Evolutionary conservation across 78 protist genomes (phyloP).

Genomic region (Polysphondylium violaceum): DNA sequence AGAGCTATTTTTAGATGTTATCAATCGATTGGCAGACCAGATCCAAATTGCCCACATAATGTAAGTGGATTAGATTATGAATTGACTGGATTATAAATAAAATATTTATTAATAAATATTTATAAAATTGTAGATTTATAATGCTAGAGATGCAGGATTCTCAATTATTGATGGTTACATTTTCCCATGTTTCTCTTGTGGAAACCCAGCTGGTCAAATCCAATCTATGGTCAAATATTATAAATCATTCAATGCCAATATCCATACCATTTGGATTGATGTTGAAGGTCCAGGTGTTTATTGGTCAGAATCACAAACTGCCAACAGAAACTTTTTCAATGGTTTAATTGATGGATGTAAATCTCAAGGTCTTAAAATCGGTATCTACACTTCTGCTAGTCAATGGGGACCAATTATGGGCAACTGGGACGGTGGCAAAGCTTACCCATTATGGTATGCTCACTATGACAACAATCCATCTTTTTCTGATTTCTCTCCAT

Average conservation of each 20-base stretch:
- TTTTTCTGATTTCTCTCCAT: slow-evolving; percentile 71
- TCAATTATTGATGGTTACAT: slow-evolving; percentile 58
- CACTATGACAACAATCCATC: slow-evolving; percentile 50
- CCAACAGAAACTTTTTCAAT: slow-evolving; percentile 39
- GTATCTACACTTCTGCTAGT: slow-evolving; percentile 69
- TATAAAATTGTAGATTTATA: slow-evolving; percentile 32
- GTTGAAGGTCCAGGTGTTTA: slow-evolving; percentile 80
- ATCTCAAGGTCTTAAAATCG: slow-evolving; percentile 40
- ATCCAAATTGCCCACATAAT: slow-evolving; percentile 30
- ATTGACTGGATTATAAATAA: too few species aligned
- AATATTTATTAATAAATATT: too few species aligned
- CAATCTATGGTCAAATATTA: background rate
- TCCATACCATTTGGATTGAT: slow-evolving; percentile 74
- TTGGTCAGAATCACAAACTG: background rate
- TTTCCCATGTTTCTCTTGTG: slow-evolving; percentile 76
- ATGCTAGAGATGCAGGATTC: slow-evolving; percentile 50
- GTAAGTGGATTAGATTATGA: too few species aligned
- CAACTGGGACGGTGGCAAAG: slow-evolving; percentile 37
- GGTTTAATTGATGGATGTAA: slow-evolving; percentile 24
- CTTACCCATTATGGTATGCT: slow-evolving; percentile 63
- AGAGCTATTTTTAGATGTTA: slow-evolving; percentile 29
- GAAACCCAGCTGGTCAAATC: slow-evolving; percentile 50
- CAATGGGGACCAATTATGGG: slow-evolving; percentile 78
- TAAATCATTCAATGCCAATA: background rate
- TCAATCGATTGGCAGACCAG: slow-evolving; percentile 25